phyloP scores from a whole-genome alignment of 768 basidiomycete species.

The Mycena rosella region DNA sequence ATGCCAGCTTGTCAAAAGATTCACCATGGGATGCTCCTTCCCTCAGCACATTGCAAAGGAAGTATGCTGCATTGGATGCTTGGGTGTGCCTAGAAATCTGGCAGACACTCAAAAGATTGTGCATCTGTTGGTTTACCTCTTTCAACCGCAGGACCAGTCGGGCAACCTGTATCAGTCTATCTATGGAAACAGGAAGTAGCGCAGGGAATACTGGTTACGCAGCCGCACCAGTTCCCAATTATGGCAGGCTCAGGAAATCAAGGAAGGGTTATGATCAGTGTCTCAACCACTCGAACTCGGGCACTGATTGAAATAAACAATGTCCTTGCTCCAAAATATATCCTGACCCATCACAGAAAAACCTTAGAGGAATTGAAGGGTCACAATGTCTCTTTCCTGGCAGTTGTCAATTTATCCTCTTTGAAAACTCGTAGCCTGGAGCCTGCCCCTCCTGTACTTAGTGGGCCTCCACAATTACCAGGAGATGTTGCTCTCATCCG shows the following conservation, averaged over 20 bases:
- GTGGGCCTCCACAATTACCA: background rate
- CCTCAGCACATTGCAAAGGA: conserved; percentile 13
- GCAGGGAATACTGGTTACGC: conserved; percentile 23
- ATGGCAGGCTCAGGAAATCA: background rate
- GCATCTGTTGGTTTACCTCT: conserved; percentile 27
- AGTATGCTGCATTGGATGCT: conserved; percentile 37
- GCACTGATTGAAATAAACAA: conserved; percentile 32
- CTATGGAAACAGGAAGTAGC: conserved; percentile 28
- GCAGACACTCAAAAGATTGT: conserved; percentile 25
- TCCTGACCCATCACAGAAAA: conserved; percentile 26
- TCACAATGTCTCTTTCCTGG: conserved; percentile 14
- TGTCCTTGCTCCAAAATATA: conserved; percentile 34
- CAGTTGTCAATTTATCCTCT: conserved; percentile 30
- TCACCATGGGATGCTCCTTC: conserved; percentile 1
- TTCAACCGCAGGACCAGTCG: conserved; percentile 27
- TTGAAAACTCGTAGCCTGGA: conserved; percentile 16
- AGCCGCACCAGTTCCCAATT: conserved; percentile 22
- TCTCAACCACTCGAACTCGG: conserved; percentile 33
- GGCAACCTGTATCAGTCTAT: conserved; percentile 32
- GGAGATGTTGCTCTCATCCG: background rate
- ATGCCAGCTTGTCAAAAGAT: conserved; percentile 14
- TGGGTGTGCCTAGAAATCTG: conserved; percentile 13
- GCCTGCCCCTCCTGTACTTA: background rate
- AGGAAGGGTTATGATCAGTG: background rate
- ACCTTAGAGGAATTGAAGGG: conserved; percentile 24